Evolutionary conservation across 2,329 filamentous ascomycete species (phyloP).

Genomic region (Magnaporthales sp.): DNA sequence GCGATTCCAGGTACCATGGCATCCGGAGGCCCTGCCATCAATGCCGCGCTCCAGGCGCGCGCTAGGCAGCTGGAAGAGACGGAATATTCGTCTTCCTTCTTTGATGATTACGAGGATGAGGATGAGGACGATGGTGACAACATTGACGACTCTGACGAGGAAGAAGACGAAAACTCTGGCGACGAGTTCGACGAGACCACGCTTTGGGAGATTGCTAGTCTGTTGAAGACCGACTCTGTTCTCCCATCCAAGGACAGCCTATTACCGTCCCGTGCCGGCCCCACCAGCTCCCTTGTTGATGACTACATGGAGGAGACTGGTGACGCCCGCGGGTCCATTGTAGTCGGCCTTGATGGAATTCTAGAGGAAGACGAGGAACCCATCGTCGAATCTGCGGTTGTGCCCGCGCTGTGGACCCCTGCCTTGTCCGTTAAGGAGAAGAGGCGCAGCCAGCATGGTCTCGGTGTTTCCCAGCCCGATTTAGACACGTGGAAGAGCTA

Average conservation of each 20-base stretch:
- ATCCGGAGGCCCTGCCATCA: constrained; percentile 24
- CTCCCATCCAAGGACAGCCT: constrained; percentile 44
- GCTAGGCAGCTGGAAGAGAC: constrained; percentile 26
- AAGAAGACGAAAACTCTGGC: constrained; percentile 29
- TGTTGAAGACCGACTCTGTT: constrained; percentile 39
- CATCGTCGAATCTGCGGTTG: constrained; percentile 8
- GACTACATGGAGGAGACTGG: constrained; percentile 24
- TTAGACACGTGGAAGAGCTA: constrained; percentile 10
- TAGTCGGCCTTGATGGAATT: constrained; percentile 21
- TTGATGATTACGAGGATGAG: constrained; percentile 52
- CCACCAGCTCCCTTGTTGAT: constrained; percentile 18
- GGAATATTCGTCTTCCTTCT: constrained; percentile 43
- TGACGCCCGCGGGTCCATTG: constrained; percentile 19
- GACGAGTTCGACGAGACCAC: constrained; percentile 53
- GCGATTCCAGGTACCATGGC: constrained; percentile 45
- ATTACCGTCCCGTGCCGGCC: constrained; percentile 23
- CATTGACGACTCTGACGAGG: constrained; percentile 26
- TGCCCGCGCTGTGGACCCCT: constrained; percentile 9
- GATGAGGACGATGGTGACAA: constrained; percentile 34
- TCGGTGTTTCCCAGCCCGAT: constrained; percentile 11
- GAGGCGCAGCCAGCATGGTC: constrained; percentile 7
- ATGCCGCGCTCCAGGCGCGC: constrained; percentile 21
- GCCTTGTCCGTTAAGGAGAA: constrained; percentile 5
- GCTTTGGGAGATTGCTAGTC: constrained; percentile 54
- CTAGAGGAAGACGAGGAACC: constrained; percentile 2